phyloP scores from a whole-genome alignment of 805 yeast genomes.

The Ogataea allantospora region DNA sequence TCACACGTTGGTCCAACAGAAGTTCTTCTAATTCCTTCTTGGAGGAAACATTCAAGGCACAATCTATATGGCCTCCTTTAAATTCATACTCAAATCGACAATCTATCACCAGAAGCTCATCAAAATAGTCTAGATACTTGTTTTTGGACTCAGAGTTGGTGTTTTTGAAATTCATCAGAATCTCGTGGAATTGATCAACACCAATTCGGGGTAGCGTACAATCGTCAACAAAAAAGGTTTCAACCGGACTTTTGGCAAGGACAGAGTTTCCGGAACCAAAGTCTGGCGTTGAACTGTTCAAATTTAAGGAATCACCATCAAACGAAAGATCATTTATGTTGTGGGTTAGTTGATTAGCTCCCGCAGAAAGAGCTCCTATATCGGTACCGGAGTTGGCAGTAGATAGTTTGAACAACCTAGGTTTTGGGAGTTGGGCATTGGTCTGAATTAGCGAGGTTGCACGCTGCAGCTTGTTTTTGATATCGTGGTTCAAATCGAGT shows the following conservation, averaged over 20 bases:
- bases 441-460: constrained; percentile 29
- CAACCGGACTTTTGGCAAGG: constrained; percentile 34
- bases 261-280: constrained; percentile 24
- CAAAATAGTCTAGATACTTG: constrained; percentile 45
- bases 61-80: constrained; percentile 86
- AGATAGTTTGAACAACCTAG: constrained; percentile 17
- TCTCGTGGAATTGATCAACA: constrained; percentile 53
- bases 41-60: constrained; percentile 75
- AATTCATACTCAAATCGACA: constrained; percentile 93
- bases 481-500: constrained; percentile 17
- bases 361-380: constrained; percentile 19
- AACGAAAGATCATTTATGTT: constrained; percentile 23
- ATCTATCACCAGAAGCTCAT: constrained; percentile 65
- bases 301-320: background rate
- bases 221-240: constrained; percentile 44
- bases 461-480: constrained; percentile 26
- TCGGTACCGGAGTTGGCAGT: constrained; percentile 13
- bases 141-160: constrained; percentile 33
- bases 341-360: constrained; percentile 26
- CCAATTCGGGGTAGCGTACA: constrained; percentile 72
- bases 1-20: constrained; percentile 37
- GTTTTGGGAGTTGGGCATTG: constrained; percentile 3
- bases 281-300: constrained; percentile 6
- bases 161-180: constrained; percentile 43
- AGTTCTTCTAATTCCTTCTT: constrained; percentile 63